These are phyloP conservation scores for Picea sitchensis DNA, from an alignment of 75 land plant genomes.

Conservation along the genomic window DNA sequence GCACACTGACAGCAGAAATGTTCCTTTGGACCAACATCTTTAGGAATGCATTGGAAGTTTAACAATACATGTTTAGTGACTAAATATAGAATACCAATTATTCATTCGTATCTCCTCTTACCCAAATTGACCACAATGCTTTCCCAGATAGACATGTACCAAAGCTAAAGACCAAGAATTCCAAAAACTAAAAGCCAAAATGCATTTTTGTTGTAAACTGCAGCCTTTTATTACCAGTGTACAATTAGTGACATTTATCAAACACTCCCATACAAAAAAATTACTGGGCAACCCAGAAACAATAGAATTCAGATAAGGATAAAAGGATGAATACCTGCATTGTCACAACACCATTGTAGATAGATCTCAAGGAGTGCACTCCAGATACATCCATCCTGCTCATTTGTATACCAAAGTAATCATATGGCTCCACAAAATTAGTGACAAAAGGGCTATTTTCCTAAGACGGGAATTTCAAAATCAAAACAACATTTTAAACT, in stretches of 20 bases:
- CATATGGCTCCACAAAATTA: background rate
- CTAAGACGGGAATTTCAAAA: background rate
- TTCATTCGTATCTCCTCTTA: background rate
- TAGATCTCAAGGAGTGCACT: slow-evolving; percentile 30
- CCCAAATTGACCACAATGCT: background rate
- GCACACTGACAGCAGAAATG: background rate
- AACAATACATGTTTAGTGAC: background rate
- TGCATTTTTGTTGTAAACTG: background rate
- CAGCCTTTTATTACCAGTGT: background rate
- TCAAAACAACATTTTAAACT: background rate
- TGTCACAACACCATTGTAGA: slow-evolving; percentile 29
- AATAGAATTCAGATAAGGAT: background rate
- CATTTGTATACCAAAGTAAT: slow-evolving; percentile 3
- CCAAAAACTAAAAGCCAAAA: background rate
- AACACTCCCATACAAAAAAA: background rate
- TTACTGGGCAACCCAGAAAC: background rate
- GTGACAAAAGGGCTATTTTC: background rate
- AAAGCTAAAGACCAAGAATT: background rate
- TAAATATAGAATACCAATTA: background rate
- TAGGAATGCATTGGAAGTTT: background rate
- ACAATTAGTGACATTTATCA: background rate
- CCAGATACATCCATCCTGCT: slow-evolving; percentile 44
- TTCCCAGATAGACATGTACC: background rate
- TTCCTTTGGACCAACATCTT: background rate
- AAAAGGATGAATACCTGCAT: slow-evolving; percentile 37